These are phyloP conservation scores for Mucor ambiguus DNA, from an alignment of 371 early-diverging fungal species.

Conservation along the genomic window DNA sequence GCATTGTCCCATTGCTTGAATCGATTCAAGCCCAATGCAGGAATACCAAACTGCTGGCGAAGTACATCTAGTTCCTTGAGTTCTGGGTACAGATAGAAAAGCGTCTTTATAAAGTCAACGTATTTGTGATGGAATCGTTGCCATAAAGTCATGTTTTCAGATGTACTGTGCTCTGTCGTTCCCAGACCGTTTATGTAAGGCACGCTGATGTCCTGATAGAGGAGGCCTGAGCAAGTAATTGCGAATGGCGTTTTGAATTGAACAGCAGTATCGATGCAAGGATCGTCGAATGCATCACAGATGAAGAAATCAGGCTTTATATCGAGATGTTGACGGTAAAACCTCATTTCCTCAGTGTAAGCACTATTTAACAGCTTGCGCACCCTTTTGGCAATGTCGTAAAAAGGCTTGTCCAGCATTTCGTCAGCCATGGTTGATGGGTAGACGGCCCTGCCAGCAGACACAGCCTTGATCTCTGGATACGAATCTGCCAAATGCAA, in stretches of 20 bases:
- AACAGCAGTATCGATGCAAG: constrained; percentile 17
- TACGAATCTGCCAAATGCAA: constrained; percentile 19
- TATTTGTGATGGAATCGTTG: constrained; percentile 27
- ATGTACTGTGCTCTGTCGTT: constrained; percentile 15
- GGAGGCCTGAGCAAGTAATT: constrained; percentile 13
- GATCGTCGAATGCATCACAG: constrained; percentile 15
- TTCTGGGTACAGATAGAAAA: constrained; percentile 5
- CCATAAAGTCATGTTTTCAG: constrained; percentile 16
- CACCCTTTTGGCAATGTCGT: constrained; percentile 1
- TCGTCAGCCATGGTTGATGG: not conserved
- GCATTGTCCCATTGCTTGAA: constrained; percentile 8
- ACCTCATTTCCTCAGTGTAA: constrained; percentile 6
- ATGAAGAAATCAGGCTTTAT: not conserved
- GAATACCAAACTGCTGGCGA: constrained; percentile 11
- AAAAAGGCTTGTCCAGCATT: not conserved
- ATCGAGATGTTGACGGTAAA: not conserved
- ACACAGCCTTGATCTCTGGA: constrained; percentile 21
- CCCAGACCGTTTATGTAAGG: constrained; percentile 30
- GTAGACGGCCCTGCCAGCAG: constrained; percentile 12
- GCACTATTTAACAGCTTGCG: constrained; percentile 15
- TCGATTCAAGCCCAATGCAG: not conserved
- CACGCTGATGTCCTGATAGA: constrained; percentile 22
- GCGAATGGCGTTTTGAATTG: constrained; percentile 10
- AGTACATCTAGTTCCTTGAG: constrained; percentile 2
- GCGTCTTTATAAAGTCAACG: constrained; percentile 7